A percentile compares a stretch with the other conserved stretches of the same genome.
Conservation (phyloP, 2,329 filamentous ascomycete genomes). For the Dactylellina cionopaga region DNA sequence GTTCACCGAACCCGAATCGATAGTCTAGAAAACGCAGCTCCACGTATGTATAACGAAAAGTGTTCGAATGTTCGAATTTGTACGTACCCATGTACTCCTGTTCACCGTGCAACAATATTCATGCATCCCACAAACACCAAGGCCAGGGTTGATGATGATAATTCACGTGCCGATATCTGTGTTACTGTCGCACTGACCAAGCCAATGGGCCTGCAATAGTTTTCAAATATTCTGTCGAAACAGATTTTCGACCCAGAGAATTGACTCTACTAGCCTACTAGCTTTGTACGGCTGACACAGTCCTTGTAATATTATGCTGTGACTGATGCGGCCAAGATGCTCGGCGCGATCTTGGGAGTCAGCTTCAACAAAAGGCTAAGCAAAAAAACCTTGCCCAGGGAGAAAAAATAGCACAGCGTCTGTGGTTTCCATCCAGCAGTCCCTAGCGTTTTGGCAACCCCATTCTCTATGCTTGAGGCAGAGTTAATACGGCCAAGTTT, state of each 20-base stretch:
- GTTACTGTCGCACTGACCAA: conserved; percentile 6
- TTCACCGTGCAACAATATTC: too few relatives aligned
- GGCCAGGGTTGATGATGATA: background rate
- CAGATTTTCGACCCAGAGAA: too few relatives aligned
- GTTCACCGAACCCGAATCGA: conserved; percentile 11
- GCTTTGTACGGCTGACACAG: conserved; percentile 35
- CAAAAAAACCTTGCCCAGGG: conserved; percentile 9
- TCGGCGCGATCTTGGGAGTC: conserved; percentile 43
- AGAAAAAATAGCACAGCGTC: background rate
- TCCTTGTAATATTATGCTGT: conserved; percentile 47
- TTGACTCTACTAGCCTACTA: too few relatives aligned
- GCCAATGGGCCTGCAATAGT: background rate
- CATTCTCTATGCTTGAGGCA: conserved; percentile 34
- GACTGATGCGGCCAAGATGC: conserved; percentile 47
- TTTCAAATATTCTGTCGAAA: background rate
- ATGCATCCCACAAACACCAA: too few relatives aligned
- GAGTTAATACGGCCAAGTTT: conserved; percentile 39
- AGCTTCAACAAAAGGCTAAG: conserved; percentile 37
- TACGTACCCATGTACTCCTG: too few relatives aligned
- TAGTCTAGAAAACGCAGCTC: conserved; percentile 1
- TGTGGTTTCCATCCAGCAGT: conserved; percentile 19
- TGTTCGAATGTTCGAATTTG: conserved; percentile 7
- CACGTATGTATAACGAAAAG: background rate
- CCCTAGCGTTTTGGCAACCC: conserved; percentile 36
- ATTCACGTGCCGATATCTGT: conserved; percentile 21